phyloP scores from a whole-genome alignment of 140 eudicot species.

The Senecio squalidus region DNA sequence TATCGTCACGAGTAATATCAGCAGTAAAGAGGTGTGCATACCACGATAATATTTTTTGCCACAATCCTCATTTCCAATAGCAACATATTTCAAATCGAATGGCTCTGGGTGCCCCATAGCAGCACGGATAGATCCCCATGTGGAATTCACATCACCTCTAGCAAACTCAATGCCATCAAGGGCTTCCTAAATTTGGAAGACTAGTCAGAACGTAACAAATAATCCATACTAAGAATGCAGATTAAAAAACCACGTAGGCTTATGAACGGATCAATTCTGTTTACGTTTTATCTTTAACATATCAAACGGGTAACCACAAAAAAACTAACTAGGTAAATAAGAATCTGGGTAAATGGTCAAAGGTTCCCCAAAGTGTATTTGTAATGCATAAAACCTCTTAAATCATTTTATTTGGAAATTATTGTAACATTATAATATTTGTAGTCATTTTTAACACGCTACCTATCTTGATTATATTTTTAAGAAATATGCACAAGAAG shows the following conservation, averaged over 20 bases:
- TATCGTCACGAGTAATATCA: not conserved
- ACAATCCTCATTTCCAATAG: conserved; percentile 91
- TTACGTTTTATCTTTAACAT: not conserved
- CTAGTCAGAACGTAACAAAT: not conserved
- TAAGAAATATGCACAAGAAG: too few species aligned
- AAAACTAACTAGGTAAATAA: not conserved
- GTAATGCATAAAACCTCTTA: too few species aligned
- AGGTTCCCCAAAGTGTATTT: too few species aligned
- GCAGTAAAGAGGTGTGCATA: conserved; percentile 22
- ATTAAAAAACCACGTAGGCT: not conserved
- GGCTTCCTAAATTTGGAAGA: conserved; percentile 49
- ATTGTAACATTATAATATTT: too few species aligned
- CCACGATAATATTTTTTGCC: conserved; percentile 69
- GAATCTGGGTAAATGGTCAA: too few species aligned
- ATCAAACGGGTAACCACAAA: not conserved
- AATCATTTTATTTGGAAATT: too few species aligned
- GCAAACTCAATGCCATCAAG: conserved; percentile 92
- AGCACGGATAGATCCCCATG: conserved; percentile 94
- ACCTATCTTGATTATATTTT: too few species aligned
- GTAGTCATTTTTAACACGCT: too few species aligned
- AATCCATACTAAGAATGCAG: not conserved
- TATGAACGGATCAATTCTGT: not conserved
- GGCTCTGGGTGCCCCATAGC: conserved; percentile 97
- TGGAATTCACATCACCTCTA: conserved; percentile 64
- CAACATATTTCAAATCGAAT: conserved; percentile 78